Evolutionary conservation across 805 yeast species (phyloP).

Genomic region (Suhomyces sp.): DNA sequence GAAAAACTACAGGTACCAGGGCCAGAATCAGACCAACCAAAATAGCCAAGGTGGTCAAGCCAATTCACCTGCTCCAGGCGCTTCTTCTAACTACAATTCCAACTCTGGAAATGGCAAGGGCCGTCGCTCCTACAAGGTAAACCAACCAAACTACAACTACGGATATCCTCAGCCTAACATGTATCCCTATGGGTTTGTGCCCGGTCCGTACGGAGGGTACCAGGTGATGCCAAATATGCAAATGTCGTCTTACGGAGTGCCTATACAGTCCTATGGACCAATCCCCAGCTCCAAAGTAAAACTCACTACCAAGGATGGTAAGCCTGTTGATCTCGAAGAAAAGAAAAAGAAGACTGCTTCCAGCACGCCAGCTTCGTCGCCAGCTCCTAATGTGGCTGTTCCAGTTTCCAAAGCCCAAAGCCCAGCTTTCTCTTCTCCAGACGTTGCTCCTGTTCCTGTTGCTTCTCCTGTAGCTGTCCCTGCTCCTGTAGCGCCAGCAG

Average conservation of each 20-base stretch:
- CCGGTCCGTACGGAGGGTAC: slow-evolving; percentile 21
- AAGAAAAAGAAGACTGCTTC: slow-evolving; percentile 29
- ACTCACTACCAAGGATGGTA: slow-evolving; percentile 43
- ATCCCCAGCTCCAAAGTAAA: slow-evolving; percentile 26
- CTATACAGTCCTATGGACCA: slow-evolving; percentile 8
- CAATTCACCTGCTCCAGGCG: neutral
- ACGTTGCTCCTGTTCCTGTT: slow-evolving; percentile 1
- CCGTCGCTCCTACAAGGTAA: slow-evolving; percentile 11
- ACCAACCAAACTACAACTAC: slow-evolving; percentile 20
- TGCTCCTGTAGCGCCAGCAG: slow-evolving; percentile 5
- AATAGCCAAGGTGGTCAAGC: neutral
- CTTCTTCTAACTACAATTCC: neutral
- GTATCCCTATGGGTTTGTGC: slow-evolving; percentile 29
- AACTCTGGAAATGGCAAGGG: slow-evolving; percentile 6
- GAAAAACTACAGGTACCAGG: slow-evolving; percentile 8
- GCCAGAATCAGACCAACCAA: neutral
- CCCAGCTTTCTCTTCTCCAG: slow-evolving; percentile 8
- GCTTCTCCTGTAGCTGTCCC: slow-evolving; percentile 11
- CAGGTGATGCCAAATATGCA: slow-evolving; percentile 18
- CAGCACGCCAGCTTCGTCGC: slow-evolving; percentile 31
- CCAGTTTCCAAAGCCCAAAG: slow-evolving; percentile 9
- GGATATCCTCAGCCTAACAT: slow-evolving; percentile 21
- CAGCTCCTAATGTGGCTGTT: slow-evolving; percentile 17
- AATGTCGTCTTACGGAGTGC: slow-evolving; percentile 3
- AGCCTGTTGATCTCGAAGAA: slow-evolving; percentile 40